A percentile compares a stretch with the other conserved stretches of the same genome.
phyloP scores from a whole-genome alignment of 1,284 basidiomycete genomes.

The Takashimella koratensis region DNA sequence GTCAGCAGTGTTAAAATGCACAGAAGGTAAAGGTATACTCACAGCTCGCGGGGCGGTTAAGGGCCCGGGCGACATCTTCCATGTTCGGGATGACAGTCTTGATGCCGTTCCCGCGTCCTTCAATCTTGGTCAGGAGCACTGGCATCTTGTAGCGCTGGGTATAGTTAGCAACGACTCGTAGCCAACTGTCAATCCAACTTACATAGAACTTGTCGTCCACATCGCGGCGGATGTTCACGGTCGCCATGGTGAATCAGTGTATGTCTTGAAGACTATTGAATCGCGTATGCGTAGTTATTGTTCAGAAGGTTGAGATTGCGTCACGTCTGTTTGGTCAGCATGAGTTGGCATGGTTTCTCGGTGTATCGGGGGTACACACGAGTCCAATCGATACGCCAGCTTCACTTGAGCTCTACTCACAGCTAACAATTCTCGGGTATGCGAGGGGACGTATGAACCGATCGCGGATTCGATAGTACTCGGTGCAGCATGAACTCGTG shows the following conservation, averaged over 20 bases:
- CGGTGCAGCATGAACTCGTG: conserved; percentile 25
- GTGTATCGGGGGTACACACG: too few relatives aligned
- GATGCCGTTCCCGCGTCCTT: conserved; percentile 99
- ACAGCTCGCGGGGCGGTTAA: conserved; percentile 86
- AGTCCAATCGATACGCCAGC: too few relatives aligned
- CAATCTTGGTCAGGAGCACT: conserved; percentile 89
- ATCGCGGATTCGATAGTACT: conserved; percentile 4
- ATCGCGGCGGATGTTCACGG: conserved; percentile 95
- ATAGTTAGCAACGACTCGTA: background rate
- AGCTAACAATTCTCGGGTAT: conserved; percentile 16
- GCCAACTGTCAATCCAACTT: conserved; percentile 57
- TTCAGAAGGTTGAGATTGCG: background rate
- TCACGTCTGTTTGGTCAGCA: too few relatives aligned
- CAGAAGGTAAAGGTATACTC: conserved; percentile 20
- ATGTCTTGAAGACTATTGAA: conserved; percentile 6
- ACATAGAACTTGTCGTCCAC: conserved; percentile 71
- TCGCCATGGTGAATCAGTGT: conserved; percentile 65
- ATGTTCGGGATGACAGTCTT: conserved; percentile 99
- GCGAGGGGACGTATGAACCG: conserved; percentile 2
- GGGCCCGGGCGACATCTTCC: conserved; percentile 93
- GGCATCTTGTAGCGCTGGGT: conserved; percentile 69
- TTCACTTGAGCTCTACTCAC: too few relatives aligned
- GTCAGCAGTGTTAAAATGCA: conserved; percentile 5
- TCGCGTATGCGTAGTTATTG: background rate
- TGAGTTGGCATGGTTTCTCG: too few relatives aligned